Evolutionary conservation across 805 yeast genomes (phyloP), one percentile per base, ranked within the genome.

Genomic region (Spathaspora sp.): DNA sequence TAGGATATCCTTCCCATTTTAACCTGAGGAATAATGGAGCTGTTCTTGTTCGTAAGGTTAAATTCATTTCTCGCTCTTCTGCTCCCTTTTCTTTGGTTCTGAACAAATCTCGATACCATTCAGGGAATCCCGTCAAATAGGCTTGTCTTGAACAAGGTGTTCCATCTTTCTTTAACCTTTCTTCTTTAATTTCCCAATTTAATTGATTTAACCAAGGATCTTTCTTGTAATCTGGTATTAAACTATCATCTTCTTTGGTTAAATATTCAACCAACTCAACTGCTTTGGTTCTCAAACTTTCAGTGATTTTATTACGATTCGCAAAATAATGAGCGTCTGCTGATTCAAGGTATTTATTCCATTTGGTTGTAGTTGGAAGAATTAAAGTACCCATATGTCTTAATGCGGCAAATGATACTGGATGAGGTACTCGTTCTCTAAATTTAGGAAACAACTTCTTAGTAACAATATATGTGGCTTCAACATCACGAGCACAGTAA

Each of bases 191-290:
- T 0, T 83, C 79, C 99, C 99, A 94, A 65, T 94, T 90, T 52
- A 94, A 72, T 66, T 96, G 99, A 2, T 77, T 74, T 40, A 92
- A 72, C 99, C 99, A 96, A 0, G 96, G 96, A 62, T 93, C 97
- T 8, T 76, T 64, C 16, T 67, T 63, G 65, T 71, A 66, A n/a
- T 64, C 63, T 0, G 77, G 75, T 12, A 23, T 18, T 9, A 59
- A 49, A 10, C 48, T 29, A 2, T 52, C 58, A 44, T 63, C 61
- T 0, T 56, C 47, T n/a, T 79, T 74, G 44, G 73, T 77, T 8
- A 69, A 58, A 45, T 51, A 64, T 2, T 67, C 61, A 1, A 84
- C 81, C 5, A 87, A 78, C 17, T 82, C 83, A 1, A 81, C 72
- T 0, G 91, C 90, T 26, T 91, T 73, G 10, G 69, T 69, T 26